These are phyloP conservation scores for Actinomortierella ambigua DNA, from an alignment of 371 early-diverging fungal species.

Conservation along the genomic window DNA sequence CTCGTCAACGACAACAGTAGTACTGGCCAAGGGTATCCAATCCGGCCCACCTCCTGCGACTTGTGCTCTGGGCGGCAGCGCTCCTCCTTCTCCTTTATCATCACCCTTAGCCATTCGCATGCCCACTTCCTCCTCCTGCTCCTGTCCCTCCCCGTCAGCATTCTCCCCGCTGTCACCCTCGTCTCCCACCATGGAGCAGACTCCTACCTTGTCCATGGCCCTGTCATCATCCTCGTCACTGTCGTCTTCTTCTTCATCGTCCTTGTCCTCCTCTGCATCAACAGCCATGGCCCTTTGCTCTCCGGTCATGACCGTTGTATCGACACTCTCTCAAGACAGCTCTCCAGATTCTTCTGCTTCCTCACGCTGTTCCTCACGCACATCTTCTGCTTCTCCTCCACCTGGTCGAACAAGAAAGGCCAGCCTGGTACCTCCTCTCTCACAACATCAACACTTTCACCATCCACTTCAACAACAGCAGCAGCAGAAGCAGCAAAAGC, in stretches of 20 bases:
- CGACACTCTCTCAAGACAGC: too few species aligned
- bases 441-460: not conserved
- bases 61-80: too few species aligned
- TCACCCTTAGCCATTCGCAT: slow-evolving; percentile 3
- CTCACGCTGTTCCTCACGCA: too few species aligned
- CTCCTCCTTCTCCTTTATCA: slow-evolving; percentile 3
- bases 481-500: not conserved
- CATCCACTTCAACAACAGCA: not conserved
- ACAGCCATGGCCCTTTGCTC: not conserved
- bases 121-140: slow-evolving; percentile 5
- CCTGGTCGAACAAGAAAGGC: not conserved
- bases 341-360: too few species aligned
- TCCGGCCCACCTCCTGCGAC: too few species aligned
- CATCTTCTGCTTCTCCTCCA: not conserved
- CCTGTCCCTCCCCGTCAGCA: slow-evolving; percentile 14
- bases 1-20: too few species aligned
- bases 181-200: not conserved
- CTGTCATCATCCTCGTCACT: not conserved
- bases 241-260: not conserved
- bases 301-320: too few species aligned
- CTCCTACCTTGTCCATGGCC: slow-evolving; percentile 5
- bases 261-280: slow-evolving; percentile 1
- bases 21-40: too few species aligned
- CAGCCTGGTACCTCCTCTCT: not conserved
- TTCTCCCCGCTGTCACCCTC: not conserved